Conservation (phyloP, 2,329 filamentous ascomycete species). For the Cladosporium sphaerospermum region DNA sequence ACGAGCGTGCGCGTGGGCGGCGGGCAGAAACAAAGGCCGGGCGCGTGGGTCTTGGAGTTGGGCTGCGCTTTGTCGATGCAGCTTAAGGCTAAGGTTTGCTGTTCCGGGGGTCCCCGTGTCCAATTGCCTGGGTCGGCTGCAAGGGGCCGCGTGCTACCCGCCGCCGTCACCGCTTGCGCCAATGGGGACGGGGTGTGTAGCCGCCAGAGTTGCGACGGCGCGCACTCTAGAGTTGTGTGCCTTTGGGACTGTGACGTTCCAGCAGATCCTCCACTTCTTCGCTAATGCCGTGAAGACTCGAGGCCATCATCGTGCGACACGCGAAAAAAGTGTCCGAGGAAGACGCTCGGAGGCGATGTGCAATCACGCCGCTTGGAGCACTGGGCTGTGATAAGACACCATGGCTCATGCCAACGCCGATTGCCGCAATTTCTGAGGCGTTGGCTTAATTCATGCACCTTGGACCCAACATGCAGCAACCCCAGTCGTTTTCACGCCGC, state of each 20-base stretch:
- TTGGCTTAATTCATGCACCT: too few relatives aligned
- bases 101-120: neutral
- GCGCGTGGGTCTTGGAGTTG: neutral
- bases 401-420: too few relatives aligned
- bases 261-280: neutral
- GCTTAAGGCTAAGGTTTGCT: neutral
- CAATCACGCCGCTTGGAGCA: too few relatives aligned
- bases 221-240: too few relatives aligned
- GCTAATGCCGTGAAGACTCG: neutral
- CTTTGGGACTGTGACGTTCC: neutral
- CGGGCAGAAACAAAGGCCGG: neutral
- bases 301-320: neutral
- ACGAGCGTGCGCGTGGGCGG: too few relatives aligned
- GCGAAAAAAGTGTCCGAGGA: too few relatives aligned
- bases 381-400: too few relatives aligned
- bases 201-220: neutral
- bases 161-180: neutral
- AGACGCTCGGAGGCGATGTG: too few relatives aligned
- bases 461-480: too few relatives aligned
- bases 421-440: too few relatives aligned
- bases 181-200: neutral
- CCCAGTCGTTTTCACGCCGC: too few relatives aligned
- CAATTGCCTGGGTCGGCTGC: constrained; percentile 7
- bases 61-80: too few relatives aligned
- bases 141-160: constrained; percentile 3